Evolutionary conservation across 305 asterid species (phyloP), one percentile per base, ranked within the genome.

Genomic region (Caryopteris hybrid): DNA sequence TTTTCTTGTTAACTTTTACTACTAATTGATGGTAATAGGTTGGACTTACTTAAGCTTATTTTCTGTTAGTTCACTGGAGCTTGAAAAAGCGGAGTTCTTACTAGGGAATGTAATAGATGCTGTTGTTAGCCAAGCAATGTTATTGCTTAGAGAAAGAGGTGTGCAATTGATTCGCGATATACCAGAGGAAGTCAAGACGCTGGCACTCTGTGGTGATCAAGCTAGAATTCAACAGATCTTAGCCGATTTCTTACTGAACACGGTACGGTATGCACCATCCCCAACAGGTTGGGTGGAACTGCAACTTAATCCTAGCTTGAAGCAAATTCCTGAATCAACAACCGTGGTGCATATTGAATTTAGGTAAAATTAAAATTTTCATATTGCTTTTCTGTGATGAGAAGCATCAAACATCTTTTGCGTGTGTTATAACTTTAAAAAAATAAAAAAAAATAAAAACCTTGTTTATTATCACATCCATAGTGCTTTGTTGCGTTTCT

Each of bases 121-220:
- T 48, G 95, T 89, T 34, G 95, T 91, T 55, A 91, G 96, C 85
- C 98, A 91, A 84, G 90, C 84, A 58, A 85, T 89, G 98, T 20
- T 81, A 61, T 70, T 81, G 76, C 68, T 89, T 64, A 79, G 89
- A 71, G 98, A 86, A 77, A 80, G 88, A 79, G 84, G 83, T 42
- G 64, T 91, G 61, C 95, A 85, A 69, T 68, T 91, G 85, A 81
- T 87, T 60, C 82, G 83, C n/a, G 95, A 87, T 55, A 84, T 91
- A 69, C 95, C 98, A 5, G 94, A 87, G 73, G 90, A 84, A 74
- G 86, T 86, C 58, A 91, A 91, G 85, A 84, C 88, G 18, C 74
- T 85, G 52, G 73, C 54, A 0, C 85, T 88, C n/a, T 80, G 22
- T 6, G 95, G 98, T 41, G 98, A 92, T 77, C 96, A 83, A 83